A percentile compares a stretch with the other conserved stretches of the same genome.
Evolutionary conservation across 495 filamentous ascomycete species (phyloP).

Genomic region (Xylaria castorea): DNA sequence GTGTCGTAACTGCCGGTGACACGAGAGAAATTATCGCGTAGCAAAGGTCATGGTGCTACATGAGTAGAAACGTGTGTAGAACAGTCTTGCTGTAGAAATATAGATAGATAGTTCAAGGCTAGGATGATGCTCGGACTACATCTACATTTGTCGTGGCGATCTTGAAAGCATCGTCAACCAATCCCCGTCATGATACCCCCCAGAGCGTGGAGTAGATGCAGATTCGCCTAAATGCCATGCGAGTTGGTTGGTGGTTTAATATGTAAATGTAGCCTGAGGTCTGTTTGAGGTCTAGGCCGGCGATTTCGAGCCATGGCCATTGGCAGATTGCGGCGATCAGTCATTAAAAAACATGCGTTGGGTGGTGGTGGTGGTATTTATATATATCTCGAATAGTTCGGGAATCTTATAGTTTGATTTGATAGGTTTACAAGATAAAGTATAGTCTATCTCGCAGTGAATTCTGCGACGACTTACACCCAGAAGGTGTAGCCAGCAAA

Average conservation of each 20-base stretch:
- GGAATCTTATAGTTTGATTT: neutral
- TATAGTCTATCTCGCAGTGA: neutral
- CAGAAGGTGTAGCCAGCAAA: neutral
- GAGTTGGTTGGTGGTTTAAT: slow-evolving; percentile 20
- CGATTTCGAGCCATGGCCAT: neutral
- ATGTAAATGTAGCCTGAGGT: slow-evolving; percentile 9
- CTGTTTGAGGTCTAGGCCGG: neutral
- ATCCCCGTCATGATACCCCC: neutral
- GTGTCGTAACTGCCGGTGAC: neutral
- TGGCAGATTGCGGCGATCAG: neutral
- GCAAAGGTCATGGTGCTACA: neutral
- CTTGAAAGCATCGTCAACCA: neutral
- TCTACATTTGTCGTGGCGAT: neutral
- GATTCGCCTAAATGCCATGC: slow-evolving; percentile 6
- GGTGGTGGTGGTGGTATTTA: neutral
- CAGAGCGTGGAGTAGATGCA: neutral
- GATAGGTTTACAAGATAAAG: neutral
- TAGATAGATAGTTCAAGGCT: neutral
- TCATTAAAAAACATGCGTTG: too few species aligned
- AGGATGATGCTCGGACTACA: neutral
- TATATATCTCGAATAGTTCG: neutral
- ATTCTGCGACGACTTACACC: neutral
- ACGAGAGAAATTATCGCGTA: neutral
- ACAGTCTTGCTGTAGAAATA: neutral
- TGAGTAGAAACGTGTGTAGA: neutral